phyloP scores from a whole-genome alignment of 129 eudicot genomes.

The Sambucus nigra region DNA sequence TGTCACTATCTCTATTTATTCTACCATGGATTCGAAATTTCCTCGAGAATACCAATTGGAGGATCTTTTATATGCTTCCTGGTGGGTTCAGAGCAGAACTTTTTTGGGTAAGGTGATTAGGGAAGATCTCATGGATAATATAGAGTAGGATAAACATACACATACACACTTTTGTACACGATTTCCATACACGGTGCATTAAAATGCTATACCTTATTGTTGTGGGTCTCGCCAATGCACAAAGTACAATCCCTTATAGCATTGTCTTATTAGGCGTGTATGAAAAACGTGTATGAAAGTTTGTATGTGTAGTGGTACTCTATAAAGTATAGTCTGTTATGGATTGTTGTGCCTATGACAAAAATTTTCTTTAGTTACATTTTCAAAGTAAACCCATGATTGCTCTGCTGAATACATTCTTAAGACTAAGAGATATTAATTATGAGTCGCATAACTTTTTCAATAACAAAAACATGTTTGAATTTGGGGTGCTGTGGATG shows the following conservation, averaged over 20 bases:
- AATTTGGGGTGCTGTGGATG: constrained; percentile 76
- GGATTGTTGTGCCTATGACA: constrained; percentile 75
- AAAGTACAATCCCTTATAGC: too few species aligned
- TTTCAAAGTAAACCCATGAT: constrained; percentile 83
- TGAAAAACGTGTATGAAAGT: too few species aligned
- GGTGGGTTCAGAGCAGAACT: constrained; percentile 84
- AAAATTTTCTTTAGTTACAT: constrained; percentile 78
- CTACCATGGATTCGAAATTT: constrained; percentile 76
- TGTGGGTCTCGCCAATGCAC: too few species aligned
- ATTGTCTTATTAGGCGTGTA: too few species aligned
- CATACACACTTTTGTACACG: too few species aligned
- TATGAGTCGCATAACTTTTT: constrained; percentile 83
- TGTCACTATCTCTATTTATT: constrained; percentile 49
- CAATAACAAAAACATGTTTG: constrained; percentile 58
- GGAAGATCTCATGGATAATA: constrained; percentile 71
- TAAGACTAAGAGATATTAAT: constrained; percentile 27
- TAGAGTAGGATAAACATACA: too few species aligned
- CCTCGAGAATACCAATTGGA: constrained; percentile 72
- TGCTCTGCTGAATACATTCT: constrained; percentile 47
- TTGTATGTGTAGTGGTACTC: too few species aligned
- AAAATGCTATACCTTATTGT: too few species aligned
- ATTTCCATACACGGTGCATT: too few species aligned
- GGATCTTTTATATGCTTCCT: constrained; percentile 52
- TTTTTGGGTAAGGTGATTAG: constrained; percentile 86
- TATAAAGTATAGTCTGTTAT: constrained; percentile 66